A percentile compares a stretch with the other conserved stretches of the same genome.
phyloP scores from a whole-genome alignment of 164 flowering plant genomes.

The Magnolia officinalis region DNA sequence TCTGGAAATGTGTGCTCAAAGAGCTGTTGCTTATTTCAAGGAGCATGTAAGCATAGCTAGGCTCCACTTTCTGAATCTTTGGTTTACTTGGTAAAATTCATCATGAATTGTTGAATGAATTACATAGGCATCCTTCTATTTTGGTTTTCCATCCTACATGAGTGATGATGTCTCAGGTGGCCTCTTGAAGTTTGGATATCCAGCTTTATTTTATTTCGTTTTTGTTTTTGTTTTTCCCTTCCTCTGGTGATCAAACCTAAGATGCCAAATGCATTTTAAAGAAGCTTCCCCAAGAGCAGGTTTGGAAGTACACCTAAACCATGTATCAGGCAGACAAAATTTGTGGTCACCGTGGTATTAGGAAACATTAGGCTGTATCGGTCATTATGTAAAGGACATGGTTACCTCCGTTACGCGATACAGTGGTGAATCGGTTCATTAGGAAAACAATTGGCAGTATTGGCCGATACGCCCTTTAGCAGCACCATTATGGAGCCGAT shows the following conservation, averaged over 20 bases:
- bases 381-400: too few species aligned
- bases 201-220: neutral
- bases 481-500: too few species aligned
- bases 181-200: neutral
- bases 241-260: neutral
- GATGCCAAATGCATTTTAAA: too few species aligned
- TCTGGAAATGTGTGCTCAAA: slow-evolving; percentile 96
- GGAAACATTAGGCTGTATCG: too few species aligned
- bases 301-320: too few species aligned
- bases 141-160: neutral
- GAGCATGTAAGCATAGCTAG: slow-evolving; percentile 50
- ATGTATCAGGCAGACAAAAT: too few species aligned
- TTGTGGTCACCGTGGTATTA: too few species aligned
- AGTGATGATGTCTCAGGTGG: neutral
- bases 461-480: too few species aligned
- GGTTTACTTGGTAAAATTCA: neutral
- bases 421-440: too few species aligned
- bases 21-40: slow-evolving; percentile 96
- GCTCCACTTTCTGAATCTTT: neutral
- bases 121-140: neutral
- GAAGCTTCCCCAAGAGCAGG: too few species aligned
- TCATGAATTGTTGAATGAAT: neutral
- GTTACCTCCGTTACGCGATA: too few species aligned
- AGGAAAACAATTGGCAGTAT: too few species aligned
- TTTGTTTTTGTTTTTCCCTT: neutral